Evolutionary conservation across 2,329 filamentous ascomycete genomes (phyloP).

Genomic region (Cyphellophora attinorum): DNA sequence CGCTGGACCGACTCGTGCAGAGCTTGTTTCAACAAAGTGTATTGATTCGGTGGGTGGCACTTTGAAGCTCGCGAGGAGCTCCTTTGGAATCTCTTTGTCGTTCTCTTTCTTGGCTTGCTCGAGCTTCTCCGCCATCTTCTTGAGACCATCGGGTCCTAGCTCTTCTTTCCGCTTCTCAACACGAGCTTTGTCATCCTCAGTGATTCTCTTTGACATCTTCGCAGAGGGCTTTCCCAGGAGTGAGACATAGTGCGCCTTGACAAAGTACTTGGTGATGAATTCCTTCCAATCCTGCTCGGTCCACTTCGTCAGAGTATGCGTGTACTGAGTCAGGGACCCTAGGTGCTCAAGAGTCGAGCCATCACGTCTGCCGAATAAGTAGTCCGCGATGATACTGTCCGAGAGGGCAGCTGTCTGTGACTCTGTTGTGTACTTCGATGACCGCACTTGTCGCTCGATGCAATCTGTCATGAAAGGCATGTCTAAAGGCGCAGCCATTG

Average conservation of each 20-base stretch:
- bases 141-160: constrained; percentile 73
- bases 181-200: constrained; percentile 68
- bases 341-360: constrained; percentile 64
- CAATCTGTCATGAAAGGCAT: constrained; percentile 87
- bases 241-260: constrained; percentile 76
- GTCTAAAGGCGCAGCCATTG: constrained; percentile 70
- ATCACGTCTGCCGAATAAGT: constrained; percentile 78
- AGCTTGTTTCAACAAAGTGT: constrained; percentile 82
- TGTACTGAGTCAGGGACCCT: constrained; percentile 43
- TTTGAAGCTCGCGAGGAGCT: constrained; percentile 69
- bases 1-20: constrained; percentile 73
- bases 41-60: constrained; percentile 85
- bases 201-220: constrained; percentile 68
- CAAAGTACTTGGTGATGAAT: constrained; percentile 75
- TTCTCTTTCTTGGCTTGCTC: constrained; percentile 81
- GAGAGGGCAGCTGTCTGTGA: constrained; percentile 72
- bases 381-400: constrained; percentile 79
- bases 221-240: constrained; percentile 80
- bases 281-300: constrained; percentile 71
- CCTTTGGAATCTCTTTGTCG: constrained; percentile 71
- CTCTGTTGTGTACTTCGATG: constrained; percentile 76
- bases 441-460: constrained; percentile 68
- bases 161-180: constrained; percentile 68
- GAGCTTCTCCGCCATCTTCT: constrained; percentile 63
- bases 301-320: constrained; percentile 63